Percentiles rank a stretch among this genome's conserved stretches.
phyloP scores from a whole-genome alignment of 2,329 filamentous ascomycete species.

The Bipolaris victoriae region DNA sequence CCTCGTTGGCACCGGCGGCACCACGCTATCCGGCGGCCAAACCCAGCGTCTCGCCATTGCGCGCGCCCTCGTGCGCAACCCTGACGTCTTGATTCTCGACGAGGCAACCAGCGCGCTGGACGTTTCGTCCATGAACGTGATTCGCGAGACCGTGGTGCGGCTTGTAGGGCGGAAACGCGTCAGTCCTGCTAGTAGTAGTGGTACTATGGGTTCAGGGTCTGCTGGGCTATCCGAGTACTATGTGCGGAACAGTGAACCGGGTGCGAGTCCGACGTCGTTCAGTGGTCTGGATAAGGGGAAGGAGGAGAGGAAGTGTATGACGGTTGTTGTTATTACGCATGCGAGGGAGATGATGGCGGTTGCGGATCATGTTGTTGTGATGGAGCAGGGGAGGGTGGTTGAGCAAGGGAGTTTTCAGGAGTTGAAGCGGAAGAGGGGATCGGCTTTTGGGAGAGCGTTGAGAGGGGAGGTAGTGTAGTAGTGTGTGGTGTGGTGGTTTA shows the following conservation, averaged over 20 bases:
- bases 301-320: constrained; percentile 55
- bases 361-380: constrained; percentile 73
- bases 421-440: constrained; percentile 52
- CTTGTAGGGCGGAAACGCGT: neutral
- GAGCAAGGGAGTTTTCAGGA: constrained; percentile 71
- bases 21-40: constrained; percentile 78
- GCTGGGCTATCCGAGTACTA: too few relatives aligned
- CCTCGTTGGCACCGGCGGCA: constrained; percentile 75
- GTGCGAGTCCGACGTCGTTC: too few relatives aligned
- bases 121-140: constrained; percentile 65
- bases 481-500: neutral
- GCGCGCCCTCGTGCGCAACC: constrained; percentile 73
- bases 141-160: constrained; percentile 67
- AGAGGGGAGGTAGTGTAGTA: constrained; percentile 41
- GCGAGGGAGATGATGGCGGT: constrained; percentile 83
- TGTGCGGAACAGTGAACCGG: too few relatives aligned
- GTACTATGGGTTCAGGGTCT: too few relatives aligned
- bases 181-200: too few relatives aligned
- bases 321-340: constrained; percentile 84
- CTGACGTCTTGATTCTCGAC: constrained; percentile 78
- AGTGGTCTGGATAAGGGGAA: constrained; percentile 21
- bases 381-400: constrained; percentile 70
- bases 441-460: constrained; percentile 46
- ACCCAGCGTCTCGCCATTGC: constrained; percentile 82
- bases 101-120: constrained; percentile 87